These are phyloP conservation scores for Nymphaea thermarum DNA, from an alignment of 164 flowering plant species.

Conservation along the genomic window DNA sequence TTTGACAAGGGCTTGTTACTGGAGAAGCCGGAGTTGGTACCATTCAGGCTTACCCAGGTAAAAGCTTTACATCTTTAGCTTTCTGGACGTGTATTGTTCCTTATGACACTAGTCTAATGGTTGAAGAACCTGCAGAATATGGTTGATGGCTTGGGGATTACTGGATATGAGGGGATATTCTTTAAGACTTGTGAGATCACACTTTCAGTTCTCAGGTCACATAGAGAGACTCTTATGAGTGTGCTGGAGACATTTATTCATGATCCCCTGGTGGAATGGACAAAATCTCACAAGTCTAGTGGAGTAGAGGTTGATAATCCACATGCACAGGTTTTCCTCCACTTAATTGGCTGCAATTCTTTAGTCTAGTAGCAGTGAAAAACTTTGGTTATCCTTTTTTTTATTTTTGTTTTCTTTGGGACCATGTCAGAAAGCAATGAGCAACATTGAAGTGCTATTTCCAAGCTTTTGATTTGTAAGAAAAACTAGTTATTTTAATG, in stretches of 20 bases:
- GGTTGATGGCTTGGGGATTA: constrained; percentile 96
- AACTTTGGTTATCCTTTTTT: constrained; percentile 1
- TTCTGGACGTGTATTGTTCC: background rate
- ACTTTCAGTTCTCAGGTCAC: constrained; percentile 73
- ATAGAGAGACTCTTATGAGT: constrained; percentile 87
- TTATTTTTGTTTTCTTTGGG: constrained; percentile 1
- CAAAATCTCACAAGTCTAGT: constrained; percentile 94
- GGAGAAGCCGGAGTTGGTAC: constrained; percentile 99
- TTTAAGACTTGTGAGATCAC: constrained; percentile 89
- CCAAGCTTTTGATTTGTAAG: too few species aligned
- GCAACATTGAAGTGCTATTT: constrained; percentile 52
- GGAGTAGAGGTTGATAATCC: constrained; percentile 97
- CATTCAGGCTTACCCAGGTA: constrained; percentile 98
- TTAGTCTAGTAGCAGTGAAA: too few species aligned
- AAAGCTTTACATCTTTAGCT: constrained; percentile 3
- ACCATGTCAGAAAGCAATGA: constrained; percentile 69
- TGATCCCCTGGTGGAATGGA: constrained; percentile 99
- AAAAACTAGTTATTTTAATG: too few species aligned
- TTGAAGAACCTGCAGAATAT: constrained; percentile 50
- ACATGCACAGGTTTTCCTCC: constrained; percentile 84
- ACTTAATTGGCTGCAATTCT: background rate
- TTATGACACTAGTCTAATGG: background rate
- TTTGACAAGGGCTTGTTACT: constrained; percentile 95
- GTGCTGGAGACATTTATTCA: constrained; percentile 97
- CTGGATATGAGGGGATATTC: constrained; percentile 91